Base-by-base conservation (phyloP, 2,329 filamentous ascomycete species). In the Claviceps lovelessii region DNA sequence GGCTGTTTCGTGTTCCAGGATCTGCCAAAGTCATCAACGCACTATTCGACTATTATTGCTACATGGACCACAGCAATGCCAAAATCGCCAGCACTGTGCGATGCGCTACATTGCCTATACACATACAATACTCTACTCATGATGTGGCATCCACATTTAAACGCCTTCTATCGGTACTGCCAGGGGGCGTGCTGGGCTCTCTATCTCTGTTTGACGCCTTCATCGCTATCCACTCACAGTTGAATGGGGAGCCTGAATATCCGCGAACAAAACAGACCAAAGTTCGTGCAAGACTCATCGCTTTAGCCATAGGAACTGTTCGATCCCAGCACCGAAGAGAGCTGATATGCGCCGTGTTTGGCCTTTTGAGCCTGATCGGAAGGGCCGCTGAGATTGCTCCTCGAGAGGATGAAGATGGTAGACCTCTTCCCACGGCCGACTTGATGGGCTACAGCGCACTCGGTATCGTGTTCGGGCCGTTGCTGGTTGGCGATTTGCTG, bases 71-170 rank as follows among this genome's bases (percentile, higher is more conserved):
- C 51, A 71, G 75, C 33, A 70, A 72, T 31, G 71, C 71, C 19
- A 71, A 74, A 33, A 73, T 85, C 49, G 69, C 79, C 2, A 73
- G 72, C 50, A 86, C 82, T 0, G 79, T 81, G 33, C 73, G 78
- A 39, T 78, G 74, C 51, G 76, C 80, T 6, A 80, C 74, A 45
- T 69, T 86, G 1, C 83, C 84, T 4, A 65, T 68, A 2, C 80
- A 85, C 60, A 80, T 86, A 57, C 73, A 74, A 42, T 77, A 72
- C 49, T 74, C 77, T 7, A 72, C 80, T 4, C 80, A 86, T 57
- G 84, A 86, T 66, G 77, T 86, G 35, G 83, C 83, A 2, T 83
- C 81, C 2, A 75, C 79, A 0, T 85, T 87, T 67, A 86, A 86
- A 61, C 76, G 74, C 13, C 71, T 87, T n/a, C 69, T 87, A 0